Conservation (phyloP, 1,139 yeast genomes). For the Yamadazyma aaseri region DNA sequence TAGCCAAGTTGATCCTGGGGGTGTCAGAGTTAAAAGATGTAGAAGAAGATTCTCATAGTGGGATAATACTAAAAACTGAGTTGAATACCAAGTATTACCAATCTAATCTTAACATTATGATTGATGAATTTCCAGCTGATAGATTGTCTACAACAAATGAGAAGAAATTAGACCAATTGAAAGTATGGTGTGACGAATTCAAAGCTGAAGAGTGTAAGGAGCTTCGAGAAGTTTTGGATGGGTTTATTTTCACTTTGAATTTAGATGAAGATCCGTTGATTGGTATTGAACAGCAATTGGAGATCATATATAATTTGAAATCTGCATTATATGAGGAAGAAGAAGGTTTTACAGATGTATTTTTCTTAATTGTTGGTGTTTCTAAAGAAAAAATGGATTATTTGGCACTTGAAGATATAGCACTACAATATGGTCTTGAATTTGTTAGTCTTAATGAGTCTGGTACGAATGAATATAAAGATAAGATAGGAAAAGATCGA, state of each 20-base stretch:
- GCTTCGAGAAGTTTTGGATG: slow-evolving; percentile 38
- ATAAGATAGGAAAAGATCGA: slow-evolving; percentile 29
- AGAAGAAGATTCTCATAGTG: slow-evolving; percentile 31
- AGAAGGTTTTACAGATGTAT: slow-evolving; percentile 15
- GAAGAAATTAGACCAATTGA: slow-evolving; percentile 15
- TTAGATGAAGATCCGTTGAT: slow-evolving; percentile 17
- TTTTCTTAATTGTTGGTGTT: slow-evolving; percentile 27
- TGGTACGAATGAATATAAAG: slow-evolving; percentile 28
- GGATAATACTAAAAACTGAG: slow-evolving; percentile 29
- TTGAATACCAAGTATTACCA: slow-evolving; percentile 35
- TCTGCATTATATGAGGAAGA: slow-evolving; percentile 8
- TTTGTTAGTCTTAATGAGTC: slow-evolving; percentile 23
- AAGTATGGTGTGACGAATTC: slow-evolving; percentile 33
- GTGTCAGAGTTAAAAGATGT: slow-evolving; percentile 10
- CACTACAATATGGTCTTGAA: slow-evolving; percentile 31
- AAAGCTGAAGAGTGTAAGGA: slow-evolving; percentile 30
- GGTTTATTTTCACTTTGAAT: slow-evolving; percentile 35
- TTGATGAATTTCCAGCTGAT: slow-evolving; percentile 41
- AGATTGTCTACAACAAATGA: slow-evolving; percentile 15
- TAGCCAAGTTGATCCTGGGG: slow-evolving; percentile 22
- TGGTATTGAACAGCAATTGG: slow-evolving; percentile 18
- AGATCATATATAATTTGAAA: slow-evolving; percentile 17
- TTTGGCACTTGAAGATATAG: slow-evolving; percentile 31
- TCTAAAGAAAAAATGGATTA: slow-evolving; percentile 6
- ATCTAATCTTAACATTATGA: slow-evolving; percentile 28